phyloP scores from a whole-genome alignment of 441 rosid genomes.

The Breynia disticha region DNA sequence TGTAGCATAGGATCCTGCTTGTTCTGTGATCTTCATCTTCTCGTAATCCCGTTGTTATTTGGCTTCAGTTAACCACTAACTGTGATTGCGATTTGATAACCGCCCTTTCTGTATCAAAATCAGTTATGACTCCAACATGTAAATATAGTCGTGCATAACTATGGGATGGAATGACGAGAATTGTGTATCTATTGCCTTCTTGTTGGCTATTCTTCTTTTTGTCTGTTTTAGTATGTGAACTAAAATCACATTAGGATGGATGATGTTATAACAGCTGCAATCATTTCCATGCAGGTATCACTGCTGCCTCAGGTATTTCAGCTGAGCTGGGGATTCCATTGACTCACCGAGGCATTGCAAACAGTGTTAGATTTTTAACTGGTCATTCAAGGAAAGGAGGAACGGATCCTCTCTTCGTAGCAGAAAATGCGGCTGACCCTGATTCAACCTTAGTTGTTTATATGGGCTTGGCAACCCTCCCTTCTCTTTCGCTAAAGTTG shows the following conservation, averaged over 20 bases:
- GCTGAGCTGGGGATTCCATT: constrained; percentile 78
- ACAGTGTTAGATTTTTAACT: constrained; percentile 78
- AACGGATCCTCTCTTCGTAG: constrained; percentile 75
- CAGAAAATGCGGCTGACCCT: constrained; percentile 80
- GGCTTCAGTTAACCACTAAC: too few relatives aligned
- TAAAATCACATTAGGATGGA: neutral
- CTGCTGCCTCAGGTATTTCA: constrained; percentile 90
- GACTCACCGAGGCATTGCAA: constrained; percentile 83
- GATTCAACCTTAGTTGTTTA: constrained; percentile 89
- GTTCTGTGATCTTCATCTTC: too few relatives aligned
- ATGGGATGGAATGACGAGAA: too few relatives aligned
- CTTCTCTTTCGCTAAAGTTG: constrained; percentile 68
- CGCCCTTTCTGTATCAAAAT: too few relatives aligned
- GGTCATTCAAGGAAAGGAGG: constrained; percentile 93
- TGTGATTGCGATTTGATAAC: too few relatives aligned
- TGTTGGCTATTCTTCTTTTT: neutral
- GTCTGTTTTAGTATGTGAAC: neutral
- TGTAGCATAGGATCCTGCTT: too few relatives aligned
- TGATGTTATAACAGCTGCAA: neutral
- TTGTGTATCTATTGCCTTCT: neutral
- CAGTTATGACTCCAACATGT: too few relatives aligned
- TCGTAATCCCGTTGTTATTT: too few relatives aligned
- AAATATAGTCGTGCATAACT: too few relatives aligned
- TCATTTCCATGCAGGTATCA: constrained; percentile 52
- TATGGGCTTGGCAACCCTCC: constrained; percentile 90